Conservation (phyloP, 805 yeast genomes). For the Yarrowia yakushimensis region DNA sequence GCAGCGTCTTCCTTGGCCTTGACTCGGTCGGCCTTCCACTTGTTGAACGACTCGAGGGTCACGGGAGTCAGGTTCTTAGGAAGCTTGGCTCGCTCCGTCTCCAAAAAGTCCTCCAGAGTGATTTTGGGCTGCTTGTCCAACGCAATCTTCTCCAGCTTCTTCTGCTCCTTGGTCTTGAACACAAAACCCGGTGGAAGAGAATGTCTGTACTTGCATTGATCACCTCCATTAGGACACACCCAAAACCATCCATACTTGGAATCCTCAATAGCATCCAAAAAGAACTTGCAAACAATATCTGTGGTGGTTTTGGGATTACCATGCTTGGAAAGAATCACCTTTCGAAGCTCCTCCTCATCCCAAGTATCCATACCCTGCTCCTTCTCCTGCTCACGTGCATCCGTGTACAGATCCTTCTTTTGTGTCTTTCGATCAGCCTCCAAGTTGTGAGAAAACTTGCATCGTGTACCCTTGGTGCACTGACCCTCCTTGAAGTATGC, state of each 20-base stretch:
- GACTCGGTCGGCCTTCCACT: slow-evolving; percentile 75
- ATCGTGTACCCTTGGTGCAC: slow-evolving; percentile 62
- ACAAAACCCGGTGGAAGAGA: slow-evolving; percentile 96
- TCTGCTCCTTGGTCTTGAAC: slow-evolving; percentile 94
- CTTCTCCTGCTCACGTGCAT: slow-evolving; percentile 66
- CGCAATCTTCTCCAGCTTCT: slow-evolving; percentile 81
- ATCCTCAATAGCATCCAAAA: slow-evolving; percentile 95
- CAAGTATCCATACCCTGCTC: slow-evolving; percentile 90
- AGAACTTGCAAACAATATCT: slow-evolving; percentile 87
- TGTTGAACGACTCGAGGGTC: slow-evolving; percentile 69
- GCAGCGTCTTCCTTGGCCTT: slow-evolving; percentile 47
- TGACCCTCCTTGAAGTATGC: slow-evolving; percentile 80
- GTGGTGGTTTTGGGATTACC: slow-evolving; percentile 94
- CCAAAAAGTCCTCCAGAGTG: slow-evolving; percentile 92
- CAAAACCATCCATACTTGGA: slow-evolving; percentile 99
- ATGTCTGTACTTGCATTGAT: slow-evolving; percentile 89
- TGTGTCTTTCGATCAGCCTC: slow-evolving; percentile 80
- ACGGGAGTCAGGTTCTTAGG: slow-evolving; percentile 79
- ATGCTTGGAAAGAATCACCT: slow-evolving; percentile 83
- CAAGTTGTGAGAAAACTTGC: slow-evolving; percentile 92
- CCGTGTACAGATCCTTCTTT: slow-evolving; percentile 90
- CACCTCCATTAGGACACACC: slow-evolving; percentile 94
- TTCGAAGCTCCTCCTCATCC: slow-evolving; percentile 93
- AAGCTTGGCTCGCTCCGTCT: slow-evolving; percentile 82
- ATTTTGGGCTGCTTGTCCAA: slow-evolving; percentile 81